A percentile compares a stretch with the other conserved stretches of the same genome.
Conservation (phyloP, 2,329 filamentous ascomycete genomes). For the Scedosporium minutisporum region DNA sequence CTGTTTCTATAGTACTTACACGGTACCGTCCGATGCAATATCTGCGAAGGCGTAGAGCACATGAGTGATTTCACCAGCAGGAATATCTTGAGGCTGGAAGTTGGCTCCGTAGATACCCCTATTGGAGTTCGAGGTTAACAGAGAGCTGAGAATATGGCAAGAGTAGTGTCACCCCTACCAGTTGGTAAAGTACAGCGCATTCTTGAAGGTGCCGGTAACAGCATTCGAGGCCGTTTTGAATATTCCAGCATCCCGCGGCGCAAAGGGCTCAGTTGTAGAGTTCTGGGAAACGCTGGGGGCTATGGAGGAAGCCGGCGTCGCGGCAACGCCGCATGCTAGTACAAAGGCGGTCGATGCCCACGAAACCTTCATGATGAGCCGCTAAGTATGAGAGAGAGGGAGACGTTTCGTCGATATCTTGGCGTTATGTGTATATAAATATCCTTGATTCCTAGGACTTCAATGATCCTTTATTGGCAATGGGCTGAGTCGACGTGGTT, state of each 20-base stretch:
- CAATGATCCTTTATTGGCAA: no score
- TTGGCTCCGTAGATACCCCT: conserved; percentile 59
- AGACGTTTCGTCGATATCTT: no score
- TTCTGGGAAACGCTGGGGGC: neutral
- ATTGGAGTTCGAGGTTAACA: conserved; percentile 33
- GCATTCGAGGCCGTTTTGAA: neutral
- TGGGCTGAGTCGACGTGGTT: neutral
- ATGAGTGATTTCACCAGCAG: conserved; percentile 58
- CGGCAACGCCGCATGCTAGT: neutral
- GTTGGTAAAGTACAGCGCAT: conserved; percentile 44
- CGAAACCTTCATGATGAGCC: neutral
- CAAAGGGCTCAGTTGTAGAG: neutral
- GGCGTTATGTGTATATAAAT: neutral
- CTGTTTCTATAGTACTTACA: conserved; percentile 12
- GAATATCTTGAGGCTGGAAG: conserved; percentile 61
- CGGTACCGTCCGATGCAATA: conserved; percentile 12
- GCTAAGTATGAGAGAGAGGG: neutral
- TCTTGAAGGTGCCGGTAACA: conserved; percentile 14
- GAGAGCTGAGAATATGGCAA: conserved; percentile 34
- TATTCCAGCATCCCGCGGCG: neutral
- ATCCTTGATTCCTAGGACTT: no score
- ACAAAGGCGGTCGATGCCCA: neutral
- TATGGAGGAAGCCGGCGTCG: neutral
- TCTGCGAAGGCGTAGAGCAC: conserved; percentile 46
- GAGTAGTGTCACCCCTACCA: conserved; percentile 30